Percentiles rank a stretch among this genome's conserved stretches.
phyloP scores from a whole-genome alignment of 352 stramenopile species.

The Phytopythium cucurbitacearum region DNA sequence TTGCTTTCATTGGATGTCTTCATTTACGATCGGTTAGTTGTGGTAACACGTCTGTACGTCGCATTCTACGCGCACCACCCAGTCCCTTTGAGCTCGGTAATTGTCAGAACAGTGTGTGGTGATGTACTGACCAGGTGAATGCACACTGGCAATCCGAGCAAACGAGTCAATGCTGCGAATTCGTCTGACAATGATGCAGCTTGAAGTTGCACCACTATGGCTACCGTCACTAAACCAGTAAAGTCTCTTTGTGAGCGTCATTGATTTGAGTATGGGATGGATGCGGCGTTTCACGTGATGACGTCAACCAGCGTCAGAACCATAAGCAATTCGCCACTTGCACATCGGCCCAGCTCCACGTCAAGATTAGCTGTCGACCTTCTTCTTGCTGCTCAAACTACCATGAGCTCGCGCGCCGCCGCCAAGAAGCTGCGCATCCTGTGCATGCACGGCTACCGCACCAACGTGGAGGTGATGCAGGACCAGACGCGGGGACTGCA shows the following conservation, averaged over 20 bases:
- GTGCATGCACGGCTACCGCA: slow-evolving; percentile 61
- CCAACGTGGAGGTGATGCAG: slow-evolving; percentile 46
- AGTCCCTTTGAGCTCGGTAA: no score
- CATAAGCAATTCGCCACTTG: background rate
- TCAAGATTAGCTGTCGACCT: no score
- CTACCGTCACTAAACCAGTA: background rate
- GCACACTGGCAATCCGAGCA: no score
- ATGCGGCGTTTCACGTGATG: slow-evolving; percentile 6
- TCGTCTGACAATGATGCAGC: background rate
- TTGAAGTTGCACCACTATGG: background rate
- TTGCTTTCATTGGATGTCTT: background rate
- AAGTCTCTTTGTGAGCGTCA: background rate
- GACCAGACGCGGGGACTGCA: slow-evolving; percentile 44
- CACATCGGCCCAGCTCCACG: no score
- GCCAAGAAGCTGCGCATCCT: slow-evolving; percentile 41
- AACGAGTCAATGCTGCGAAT: background rate
- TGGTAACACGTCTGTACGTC: no score
- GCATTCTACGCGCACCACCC: no score
- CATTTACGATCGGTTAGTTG: no score
- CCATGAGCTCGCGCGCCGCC: slow-evolving; percentile 5
- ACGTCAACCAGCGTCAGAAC: slow-evolving; percentile 15
- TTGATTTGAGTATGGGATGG: background rate
- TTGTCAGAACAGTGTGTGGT: no score
- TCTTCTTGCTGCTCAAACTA: background rate
- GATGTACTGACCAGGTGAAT: no score